A percentile compares a stretch with the other conserved stretches of the same genome.
These are phyloP conservation scores for Lepraria neglecta DNA, from an alignment of 495 filamentous ascomycete species.

Conservation along the genomic window DNA sequence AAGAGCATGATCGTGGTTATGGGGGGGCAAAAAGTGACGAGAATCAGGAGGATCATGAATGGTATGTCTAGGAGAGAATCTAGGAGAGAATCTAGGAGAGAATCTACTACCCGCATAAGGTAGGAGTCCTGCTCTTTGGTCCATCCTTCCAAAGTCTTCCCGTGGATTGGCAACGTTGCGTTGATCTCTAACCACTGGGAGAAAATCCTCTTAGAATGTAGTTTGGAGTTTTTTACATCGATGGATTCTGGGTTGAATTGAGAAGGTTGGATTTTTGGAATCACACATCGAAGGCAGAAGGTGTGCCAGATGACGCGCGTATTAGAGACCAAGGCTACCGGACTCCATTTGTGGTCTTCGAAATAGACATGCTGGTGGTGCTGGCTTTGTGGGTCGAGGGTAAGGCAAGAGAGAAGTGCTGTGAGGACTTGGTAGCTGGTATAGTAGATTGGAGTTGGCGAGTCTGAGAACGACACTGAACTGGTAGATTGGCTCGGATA, in stretches of 20 bases:
- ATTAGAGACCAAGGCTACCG: no score
- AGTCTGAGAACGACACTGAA: not conserved
- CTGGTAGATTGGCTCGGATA: not conserved
- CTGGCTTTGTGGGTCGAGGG: not conserved
- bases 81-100: no score
- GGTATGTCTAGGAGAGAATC: no score
- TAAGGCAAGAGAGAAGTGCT: slow-evolving; percentile 9
- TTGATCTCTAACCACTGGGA: slow-evolving; percentile 12
- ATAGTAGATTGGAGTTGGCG: slow-evolving; percentile 1
- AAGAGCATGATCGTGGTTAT: no score
- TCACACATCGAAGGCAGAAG: no score
- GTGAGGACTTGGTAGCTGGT: not conserved
- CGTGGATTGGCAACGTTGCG: slow-evolving; percentile 35
- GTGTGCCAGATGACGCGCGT: no score
- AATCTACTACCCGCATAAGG: no score
- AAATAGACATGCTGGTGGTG: not conserved
- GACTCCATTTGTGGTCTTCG: no score
- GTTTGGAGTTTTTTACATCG: not conserved
- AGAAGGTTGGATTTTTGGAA: no score
- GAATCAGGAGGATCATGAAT: no score
- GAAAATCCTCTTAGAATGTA: not conserved
- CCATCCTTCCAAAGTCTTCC: slow-evolving; percentile 62
- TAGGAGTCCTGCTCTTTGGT: slow-evolving; percentile 32
- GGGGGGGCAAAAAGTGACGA: no score
- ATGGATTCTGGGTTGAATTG: no score